Percentiles rank a stretch among this genome's conserved stretches.
These are phyloP conservation scores for Trametes cubensis DNA, from an alignment of 768 basidiomycete genomes.

Conservation along the genomic window DNA sequence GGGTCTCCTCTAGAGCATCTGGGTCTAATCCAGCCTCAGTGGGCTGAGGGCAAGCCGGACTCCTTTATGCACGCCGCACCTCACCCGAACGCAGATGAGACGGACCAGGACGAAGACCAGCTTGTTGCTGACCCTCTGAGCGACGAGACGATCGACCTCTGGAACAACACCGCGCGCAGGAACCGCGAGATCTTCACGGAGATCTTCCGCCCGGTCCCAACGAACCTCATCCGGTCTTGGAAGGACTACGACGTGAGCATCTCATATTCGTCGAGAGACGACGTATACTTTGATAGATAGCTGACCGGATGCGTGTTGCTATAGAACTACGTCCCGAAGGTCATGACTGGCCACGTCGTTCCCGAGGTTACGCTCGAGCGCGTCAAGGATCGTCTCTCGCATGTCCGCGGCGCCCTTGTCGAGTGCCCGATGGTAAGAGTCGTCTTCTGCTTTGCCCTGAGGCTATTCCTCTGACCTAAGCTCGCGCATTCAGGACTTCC, in stretches of 20 bases:
- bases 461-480: slow-evolving; percentile 11
- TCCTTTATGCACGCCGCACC: slow-evolving; percentile 84
- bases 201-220: slow-evolving; percentile 84
- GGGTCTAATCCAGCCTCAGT: slow-evolving; percentile 81
- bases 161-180: slow-evolving; percentile 70
- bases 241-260: slow-evolving; percentile 69
- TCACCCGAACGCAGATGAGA: slow-evolving; percentile 67
- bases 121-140: slow-evolving; percentile 80
- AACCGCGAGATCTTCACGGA: slow-evolving; percentile 89
- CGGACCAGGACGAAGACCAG: slow-evolving; percentile 54
- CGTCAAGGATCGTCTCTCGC: slow-evolving; percentile 73
- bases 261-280: slow-evolving; percentile 22
- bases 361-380: slow-evolving; percentile 65
- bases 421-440: slow-evolving; percentile 67
- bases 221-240: slow-evolving; percentile 81
- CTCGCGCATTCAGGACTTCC: slow-evolving; percentile 62
- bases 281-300: neutral
- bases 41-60: slow-evolving; percentile 45
- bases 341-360: slow-evolving; percentile 80
- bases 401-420: slow-evolving; percentile 73
- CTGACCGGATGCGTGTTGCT: neutral
- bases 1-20: slow-evolving; percentile 65
- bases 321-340: slow-evolving; percentile 77
- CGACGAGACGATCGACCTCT: slow-evolving; percentile 58
- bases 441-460: neutral